These are phyloP conservation scores for Triticum dicoccoides DNA, from an alignment of 176 grass and related monocot genomes.

Conservation along the genomic window DNA sequence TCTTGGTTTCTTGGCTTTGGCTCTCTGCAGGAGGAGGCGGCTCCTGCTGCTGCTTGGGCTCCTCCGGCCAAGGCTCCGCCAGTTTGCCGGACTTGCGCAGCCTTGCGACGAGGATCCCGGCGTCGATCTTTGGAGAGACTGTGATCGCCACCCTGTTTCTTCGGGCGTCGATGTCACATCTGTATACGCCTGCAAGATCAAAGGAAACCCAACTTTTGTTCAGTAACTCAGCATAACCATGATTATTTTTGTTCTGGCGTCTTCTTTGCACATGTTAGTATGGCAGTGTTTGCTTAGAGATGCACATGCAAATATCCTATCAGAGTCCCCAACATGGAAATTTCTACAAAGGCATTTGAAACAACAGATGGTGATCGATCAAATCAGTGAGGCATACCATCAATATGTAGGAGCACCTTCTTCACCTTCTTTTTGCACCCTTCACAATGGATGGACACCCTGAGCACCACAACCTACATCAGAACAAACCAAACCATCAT, in stretches of 20 bases:
- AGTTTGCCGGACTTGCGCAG: constrained; percentile 61
- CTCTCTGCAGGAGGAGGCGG: constrained; percentile 9
- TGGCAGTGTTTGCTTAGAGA: not conserved
- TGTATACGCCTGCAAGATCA: constrained; percentile 42
- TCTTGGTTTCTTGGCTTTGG: constrained; percentile 26
- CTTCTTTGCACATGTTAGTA: not conserved
- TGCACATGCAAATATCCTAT: not conserved
- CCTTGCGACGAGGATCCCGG: constrained; percentile 44
- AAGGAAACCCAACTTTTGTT: not conserved
- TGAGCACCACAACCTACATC: constrained; percentile 50
- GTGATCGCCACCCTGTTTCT: constrained; percentile 61
- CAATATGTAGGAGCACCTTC: constrained; percentile 40
- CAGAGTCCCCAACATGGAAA: not conserved
- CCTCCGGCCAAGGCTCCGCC: constrained; percentile 48
- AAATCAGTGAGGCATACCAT: constrained; percentile 14
- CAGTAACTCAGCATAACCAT: not conserved
- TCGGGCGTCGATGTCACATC: constrained; percentile 49
- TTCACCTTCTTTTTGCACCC: constrained; percentile 82
- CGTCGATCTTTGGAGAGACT: constrained; percentile 30
- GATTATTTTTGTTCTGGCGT: not conserved
- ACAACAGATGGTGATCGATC: too few species aligned
- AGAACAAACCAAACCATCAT: not conserved
- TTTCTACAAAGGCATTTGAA: not conserved
- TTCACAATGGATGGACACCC: constrained; percentile 63
- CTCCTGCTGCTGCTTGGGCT: constrained; percentile 18